Evolutionary conservation across 805 yeast species (phyloP), one percentile per base, ranked within the genome.

Genomic region (Wickerhamomyces strasburgensis): DNA sequence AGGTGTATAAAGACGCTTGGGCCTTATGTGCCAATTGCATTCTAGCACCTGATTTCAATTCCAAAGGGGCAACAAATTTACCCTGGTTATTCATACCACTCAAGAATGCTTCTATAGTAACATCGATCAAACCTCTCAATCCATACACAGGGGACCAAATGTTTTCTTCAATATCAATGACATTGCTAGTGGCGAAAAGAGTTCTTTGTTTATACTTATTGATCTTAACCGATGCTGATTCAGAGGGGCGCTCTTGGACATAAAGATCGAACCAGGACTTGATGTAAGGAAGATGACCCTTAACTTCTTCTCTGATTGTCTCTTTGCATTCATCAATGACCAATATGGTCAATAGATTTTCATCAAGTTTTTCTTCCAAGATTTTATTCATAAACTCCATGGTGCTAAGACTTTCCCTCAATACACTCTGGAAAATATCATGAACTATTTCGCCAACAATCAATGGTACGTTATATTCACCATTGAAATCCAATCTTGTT

Each of bases 121-220:
- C 96, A 62, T 93, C 99, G 14, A 89, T 77, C 48, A 81, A 75
- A 0, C 99, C 99, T 47, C 86, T 76, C 7, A 93, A 60, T 0
- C 99, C 99, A 62, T 73, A 88, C 54, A 75, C 72, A 0, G 97
- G 95, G 0, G 97, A 86, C 87, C 95, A 80, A 11, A 93, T 80
- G 49, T 80, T 84, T 51, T 93, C 97, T 58, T 93, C 99, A 8
- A 86, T 75, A 52, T 85, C 96, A 24, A 86, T 64, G 7, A 88
- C 73, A 39, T 80, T 78, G 13, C 75, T 65, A 0, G 84, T 77
- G 0, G 80, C 66, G 29, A 79, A 65, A 9, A 61, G 61, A 1
- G 72, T 57, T 11, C 60, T 56, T 16, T 61, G 60, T 33, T 55
- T 46, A 5, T 58, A 48, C 2, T 59, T 63, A 14, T 57, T 49